Percentiles rank a stretch among this genome's conserved stretches.
Conservation (phyloP, 1,139 yeast genomes). For the Meyerozyma guilliermondii region DNA sequence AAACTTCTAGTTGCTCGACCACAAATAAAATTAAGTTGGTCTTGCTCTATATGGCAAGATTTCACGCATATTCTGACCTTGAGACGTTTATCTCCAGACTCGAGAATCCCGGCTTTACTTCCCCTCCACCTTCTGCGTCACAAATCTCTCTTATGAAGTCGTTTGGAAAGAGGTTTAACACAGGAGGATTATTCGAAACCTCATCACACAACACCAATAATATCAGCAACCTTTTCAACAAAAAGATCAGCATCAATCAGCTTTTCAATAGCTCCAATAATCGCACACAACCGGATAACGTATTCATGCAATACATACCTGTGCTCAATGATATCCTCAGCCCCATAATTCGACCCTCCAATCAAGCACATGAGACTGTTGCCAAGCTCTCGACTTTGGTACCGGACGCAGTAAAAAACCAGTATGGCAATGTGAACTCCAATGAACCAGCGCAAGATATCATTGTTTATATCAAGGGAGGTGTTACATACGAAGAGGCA, state of each 20-base stretch:
- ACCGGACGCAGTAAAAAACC: constrained; percentile 30
- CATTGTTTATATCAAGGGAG: constrained; percentile 80
- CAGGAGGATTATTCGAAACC: not conserved
- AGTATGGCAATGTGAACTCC: constrained; percentile 21
- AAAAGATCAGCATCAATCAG: constrained; percentile 19
- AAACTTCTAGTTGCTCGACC: constrained; percentile 21
- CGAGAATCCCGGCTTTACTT: constrained; percentile 22
- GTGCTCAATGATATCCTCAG: constrained; percentile 47
- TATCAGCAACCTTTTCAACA: constrained; percentile 21
- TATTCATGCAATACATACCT: constrained; percentile 70
- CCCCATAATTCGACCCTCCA: constrained; percentile 14
- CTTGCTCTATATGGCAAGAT: constrained; percentile 67
- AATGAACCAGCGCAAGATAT: constrained; percentile 60
- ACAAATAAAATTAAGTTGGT: constrained; percentile 45
- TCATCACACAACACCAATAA: constrained; percentile 7
- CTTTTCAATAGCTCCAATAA: constrained; percentile 19
- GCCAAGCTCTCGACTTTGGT: constrained; percentile 31
- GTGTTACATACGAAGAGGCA: constrained; percentile 89
- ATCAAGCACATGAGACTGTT: constrained; percentile 7
- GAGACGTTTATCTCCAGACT: constrained; percentile 22
- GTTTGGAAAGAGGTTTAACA: constrained; percentile 21
- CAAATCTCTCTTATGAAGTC: constrained; percentile 30
- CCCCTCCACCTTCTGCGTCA: constrained; percentile 27
- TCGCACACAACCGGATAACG: constrained; percentile 32
- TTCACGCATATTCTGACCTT: constrained; percentile 27